Evolutionary conservation across 2,329 filamentous ascomycete genomes (phyloP).

Genomic region (Penicillium sp.): DNA sequence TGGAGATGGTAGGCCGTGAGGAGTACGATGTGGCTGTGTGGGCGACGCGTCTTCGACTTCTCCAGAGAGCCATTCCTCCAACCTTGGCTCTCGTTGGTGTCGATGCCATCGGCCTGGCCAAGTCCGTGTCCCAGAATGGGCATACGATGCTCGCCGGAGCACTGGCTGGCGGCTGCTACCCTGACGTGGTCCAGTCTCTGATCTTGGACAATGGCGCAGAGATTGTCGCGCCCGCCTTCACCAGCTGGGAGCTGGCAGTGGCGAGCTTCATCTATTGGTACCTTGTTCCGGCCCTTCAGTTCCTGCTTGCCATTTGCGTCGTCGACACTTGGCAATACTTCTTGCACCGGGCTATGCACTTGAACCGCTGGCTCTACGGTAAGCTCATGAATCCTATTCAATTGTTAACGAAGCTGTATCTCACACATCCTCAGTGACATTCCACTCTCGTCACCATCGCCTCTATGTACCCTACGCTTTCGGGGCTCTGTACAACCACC

Average conservation of each 20-base stretch:
- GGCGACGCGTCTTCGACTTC: conserved; percentile 78
- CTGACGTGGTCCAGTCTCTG: conserved; percentile 66
- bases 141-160: conserved; percentile 75
- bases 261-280: conserved; percentile 81
- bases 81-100: conserved; percentile 73
- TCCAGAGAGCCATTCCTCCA: conserved; percentile 75
- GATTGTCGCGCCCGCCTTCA: conserved; percentile 69
- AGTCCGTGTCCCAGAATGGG: conserved; percentile 67
- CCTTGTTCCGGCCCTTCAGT: conserved; percentile 75
- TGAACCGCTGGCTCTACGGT: conserved; percentile 98
- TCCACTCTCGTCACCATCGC: conserved; percentile 94
- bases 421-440: conserved; percentile 63
- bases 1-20: conserved; percentile 74
- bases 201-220: conserved; percentile 55
- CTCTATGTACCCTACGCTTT: conserved; percentile 98
- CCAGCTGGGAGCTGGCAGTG: conserved; percentile 75
- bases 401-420: neutral
- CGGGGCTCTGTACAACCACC: conserved; percentile 95
- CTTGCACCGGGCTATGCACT: conserved; percentile 92
- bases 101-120: conserved; percentile 73
- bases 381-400: conserved; percentile 46
- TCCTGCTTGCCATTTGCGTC: conserved; percentile 71
- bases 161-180: conserved; percentile 80
- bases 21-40: conserved; percentile 87
- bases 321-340: conserved; percentile 99